Base-by-base conservation (phyloP, 1,284 basidiomycete species). In the Coniferiporia sulphurascens region DNA sequence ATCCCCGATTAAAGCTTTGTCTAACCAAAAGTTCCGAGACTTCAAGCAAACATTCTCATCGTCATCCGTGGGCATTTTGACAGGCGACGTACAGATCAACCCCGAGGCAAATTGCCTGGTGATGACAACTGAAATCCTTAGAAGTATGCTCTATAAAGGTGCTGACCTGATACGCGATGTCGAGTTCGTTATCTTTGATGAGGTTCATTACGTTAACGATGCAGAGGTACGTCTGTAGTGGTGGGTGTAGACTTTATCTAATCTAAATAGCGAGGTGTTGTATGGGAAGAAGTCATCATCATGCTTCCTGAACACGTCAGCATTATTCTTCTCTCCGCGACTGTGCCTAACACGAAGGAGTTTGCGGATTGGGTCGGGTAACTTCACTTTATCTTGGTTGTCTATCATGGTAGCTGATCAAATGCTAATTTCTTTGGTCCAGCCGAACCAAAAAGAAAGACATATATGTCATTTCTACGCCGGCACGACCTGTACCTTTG, bases 251-350 rank as follows among this genome's bases (percentile, higher is more conserved):
- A 45, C 15, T 49, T 54, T 55, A 12, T 58, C 53, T 62, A 35
- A 32, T 60, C 49, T 56, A 50, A 21, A n/a, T 67, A 97, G 94
- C 83, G 97, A 69, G 97, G 97, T 55, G 97, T 99, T 9, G 97
- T 99, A 13, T 99, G 97, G 97, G 97, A 99, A 74, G 97, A 99
- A 74, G 97, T 99, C 36, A 99, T 99, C 65, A 99, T 99, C 72
- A 96, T 98, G 93, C 76, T 98, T 10, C 95, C 95, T 0, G 95
- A 98, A 65, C 95, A 98, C 73, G 91, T 98, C 70, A 95, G 89
- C 71, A 97, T 98, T 69, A 97, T 99, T 60, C 78, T 99, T 35
- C 79, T 99, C 13, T 98, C 96, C 2, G 97, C 97, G 0, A 99
- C 97, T 0, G 97, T 99, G 0, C 96, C 97, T 2, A 99, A 99